Percentiles rank a stretch among this genome's conserved stretches.
Conservation (phyloP, 768 basidiomycete species). For the Termitomyces sp. region DNA sequence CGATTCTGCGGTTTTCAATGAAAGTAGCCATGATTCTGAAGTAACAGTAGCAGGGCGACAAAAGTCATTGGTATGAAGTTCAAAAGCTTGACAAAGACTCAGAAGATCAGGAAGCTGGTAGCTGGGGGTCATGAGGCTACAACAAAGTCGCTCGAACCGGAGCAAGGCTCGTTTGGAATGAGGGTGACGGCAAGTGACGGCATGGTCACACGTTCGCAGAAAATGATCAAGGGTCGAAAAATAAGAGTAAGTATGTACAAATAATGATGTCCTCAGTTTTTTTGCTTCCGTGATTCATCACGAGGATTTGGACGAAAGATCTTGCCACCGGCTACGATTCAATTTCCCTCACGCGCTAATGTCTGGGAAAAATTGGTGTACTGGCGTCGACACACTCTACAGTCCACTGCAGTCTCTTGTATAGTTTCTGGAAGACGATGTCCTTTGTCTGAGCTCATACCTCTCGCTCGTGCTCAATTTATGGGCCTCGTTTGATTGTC, state of each 20-base stretch:
- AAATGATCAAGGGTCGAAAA: conserved; percentile 14
- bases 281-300: conserved; percentile 19
- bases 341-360: background rate
- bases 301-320: conserved; percentile 5
- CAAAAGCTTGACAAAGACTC: conserved; percentile 25
- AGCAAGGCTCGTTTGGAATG: conserved; percentile 1
- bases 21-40: conserved; percentile 29
- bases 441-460: background rate
- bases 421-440: background rate
- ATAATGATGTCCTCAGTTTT: background rate
- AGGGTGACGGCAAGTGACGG: background rate
- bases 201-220: conserved; percentile 8
- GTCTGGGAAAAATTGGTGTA: background rate
- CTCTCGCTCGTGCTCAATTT: background rate
- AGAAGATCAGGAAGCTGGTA: conserved; percentile 42
- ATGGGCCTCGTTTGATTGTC: conserved; percentile 9
- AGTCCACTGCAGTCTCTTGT: background rate
- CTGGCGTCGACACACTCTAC: background rate
- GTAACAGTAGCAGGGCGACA: conserved; percentile 28
- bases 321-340: conserved; percentile 3
- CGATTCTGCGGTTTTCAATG: conserved; percentile 10
- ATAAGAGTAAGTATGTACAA: background rate
- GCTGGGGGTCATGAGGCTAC: conserved; percentile 22
- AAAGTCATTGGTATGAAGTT: conserved; percentile 35
- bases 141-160: conserved; percentile 1